A percentile compares a stretch with the other conserved stretches of the same genome.
These are phyloP conservation scores for Cerioporus squamosus DNA, from an alignment of 1,284 basidiomycete species.

Conservation along the genomic window DNA sequence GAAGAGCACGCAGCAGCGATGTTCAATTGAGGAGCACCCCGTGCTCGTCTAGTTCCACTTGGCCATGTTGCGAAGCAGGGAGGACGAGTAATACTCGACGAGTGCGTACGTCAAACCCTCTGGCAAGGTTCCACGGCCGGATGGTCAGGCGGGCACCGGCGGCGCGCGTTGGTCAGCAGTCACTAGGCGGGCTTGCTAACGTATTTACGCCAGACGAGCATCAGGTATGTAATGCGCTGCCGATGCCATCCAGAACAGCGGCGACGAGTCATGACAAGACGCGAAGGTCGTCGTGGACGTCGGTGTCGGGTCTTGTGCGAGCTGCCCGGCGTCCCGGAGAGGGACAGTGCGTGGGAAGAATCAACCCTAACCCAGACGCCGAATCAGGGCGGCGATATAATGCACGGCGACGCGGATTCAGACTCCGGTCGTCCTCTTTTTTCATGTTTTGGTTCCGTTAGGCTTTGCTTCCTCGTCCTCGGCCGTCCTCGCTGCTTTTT, in stretches of 20 bases:
- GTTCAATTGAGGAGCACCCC: constrained; percentile 3
- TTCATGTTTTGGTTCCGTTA: constrained; percentile 29
- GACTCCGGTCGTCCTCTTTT: constrained; percentile 24
- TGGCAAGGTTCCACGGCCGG: constrained; percentile 16
- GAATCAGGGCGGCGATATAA: constrained; percentile 16
- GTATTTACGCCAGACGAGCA: background rate
- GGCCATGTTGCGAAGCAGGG: constrained; percentile 4
- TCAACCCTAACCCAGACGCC: constrained; percentile 21
- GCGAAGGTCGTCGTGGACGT: background rate
- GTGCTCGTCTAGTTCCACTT: constrained; percentile 1
- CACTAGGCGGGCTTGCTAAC: constrained; percentile 3
- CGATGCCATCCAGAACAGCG: background rate
- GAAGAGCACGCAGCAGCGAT: background rate
- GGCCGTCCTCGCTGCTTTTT: constrained; percentile 24
- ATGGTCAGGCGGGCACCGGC: constrained; percentile 17
- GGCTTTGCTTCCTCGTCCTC: constrained; percentile 24
- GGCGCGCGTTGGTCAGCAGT: constrained; percentile 2
- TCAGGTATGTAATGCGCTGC: constrained; percentile 3
- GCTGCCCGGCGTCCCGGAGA: constrained; percentile 9
- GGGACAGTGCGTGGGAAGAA: constrained; percentile 21
- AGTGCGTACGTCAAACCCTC: constrained; percentile 18
- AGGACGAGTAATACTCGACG: constrained; percentile 16
- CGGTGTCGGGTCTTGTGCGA: constrained; percentile 1
- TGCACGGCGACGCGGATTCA: constrained; percentile 7
- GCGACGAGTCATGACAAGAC: background rate